Evolutionary conservation across 352 stramenopile genomes (phyloP), one percentile per base, ranked within the genome.

Genomic region (Elongisporangium anandrum): DNA sequence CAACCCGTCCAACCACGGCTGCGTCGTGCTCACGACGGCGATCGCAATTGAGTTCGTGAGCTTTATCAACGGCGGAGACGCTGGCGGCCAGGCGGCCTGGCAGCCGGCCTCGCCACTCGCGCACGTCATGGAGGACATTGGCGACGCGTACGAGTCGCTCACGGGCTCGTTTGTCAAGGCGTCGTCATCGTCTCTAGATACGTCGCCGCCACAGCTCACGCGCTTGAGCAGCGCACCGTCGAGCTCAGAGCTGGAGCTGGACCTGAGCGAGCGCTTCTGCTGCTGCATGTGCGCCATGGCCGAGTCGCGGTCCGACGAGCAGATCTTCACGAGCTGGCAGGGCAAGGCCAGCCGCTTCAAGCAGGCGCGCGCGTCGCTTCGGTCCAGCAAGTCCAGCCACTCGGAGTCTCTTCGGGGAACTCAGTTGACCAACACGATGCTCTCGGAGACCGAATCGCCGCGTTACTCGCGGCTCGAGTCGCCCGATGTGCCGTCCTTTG

Each of bases 271-370:
- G 59, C 64, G 59, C 13, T 64, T 74, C 22, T 79, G 71, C 34
- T 79, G 71, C 49, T 68, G 68, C 22, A 79, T 79, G 71, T 79
- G 71, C 39, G 68, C 71, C 4, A 52, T 79, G 45, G 61, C 73
- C 22, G 61, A 60, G 53, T 61, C 6, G 17, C 64, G 60, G 20
- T 79, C 71, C 21, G 71, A 79, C 23, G 71, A 79, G 57, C 64
- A 76, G 52, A 64, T 79, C 26, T 79, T 79, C 17, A 60, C 64
- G 1, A 55, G 57, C 52, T 79, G 71, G 71, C 61, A 63, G 8
- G 54, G 65, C 0, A 54, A 69, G 49, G 64, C 64, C 17, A 41
- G 29, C 29, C 29, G 29, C 29, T 41, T 41, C 29, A 41, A 41
- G 29, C 29, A 41, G 29, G 29, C 29, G 29, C 29, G 29, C 29